A percentile compares a stretch with the other conserved stretches of the same genome.
These are phyloP conservation scores for Globisporangium paddicum DNA, from an alignment of 352 stramenopile genomes.

Conservation along the genomic window DNA sequence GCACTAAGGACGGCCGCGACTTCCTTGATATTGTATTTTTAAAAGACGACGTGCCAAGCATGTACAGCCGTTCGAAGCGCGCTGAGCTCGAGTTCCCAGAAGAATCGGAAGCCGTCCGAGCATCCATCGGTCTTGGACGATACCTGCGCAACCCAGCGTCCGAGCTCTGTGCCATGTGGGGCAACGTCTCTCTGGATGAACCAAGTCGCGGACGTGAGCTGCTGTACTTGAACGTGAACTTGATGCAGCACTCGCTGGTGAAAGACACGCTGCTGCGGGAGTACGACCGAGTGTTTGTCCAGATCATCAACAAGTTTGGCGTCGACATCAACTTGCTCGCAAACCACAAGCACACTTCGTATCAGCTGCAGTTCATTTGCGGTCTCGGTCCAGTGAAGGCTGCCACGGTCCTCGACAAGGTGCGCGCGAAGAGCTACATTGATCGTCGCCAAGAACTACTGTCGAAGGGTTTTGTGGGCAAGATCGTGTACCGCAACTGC, in stretches of 20 bases:
- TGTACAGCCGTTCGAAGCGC: conserved; percentile 85
- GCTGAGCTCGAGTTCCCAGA: conserved; percentile 82
- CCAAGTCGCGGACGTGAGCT: conserved; percentile 73
- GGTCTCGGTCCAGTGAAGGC: conserved; percentile 83
- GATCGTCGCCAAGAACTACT: conserved; percentile 83
- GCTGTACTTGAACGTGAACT: conserved; percentile 81
- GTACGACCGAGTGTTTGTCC: conserved; percentile 85
- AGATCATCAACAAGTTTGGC: conserved; percentile 85
- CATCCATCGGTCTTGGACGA: conserved; percentile 68
- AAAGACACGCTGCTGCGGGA: conserved; percentile 82
- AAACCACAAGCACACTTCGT: conserved; percentile 86
- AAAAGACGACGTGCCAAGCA: conserved; percentile 86
- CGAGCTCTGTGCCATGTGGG: conserved; percentile 85
- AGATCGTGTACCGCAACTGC: conserved; percentile 87
- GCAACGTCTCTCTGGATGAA: conserved; percentile 74
- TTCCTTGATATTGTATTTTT: conserved; percentile 87
- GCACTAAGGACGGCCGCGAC: conserved; percentile 71
- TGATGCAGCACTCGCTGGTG: conserved; percentile 83
- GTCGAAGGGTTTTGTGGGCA: conserved; percentile 78
- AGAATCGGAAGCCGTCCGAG: conserved; percentile 74
- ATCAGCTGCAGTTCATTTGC: conserved; percentile 86
- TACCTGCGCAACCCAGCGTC: conserved; percentile 85
- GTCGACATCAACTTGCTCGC: conserved; percentile 88
- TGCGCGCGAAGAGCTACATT: conserved; percentile 81
- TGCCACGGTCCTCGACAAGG: conserved; percentile 71